Conservation (phyloP, 495 filamentous ascomycete genomes). For the Cercophora newfieldiana region DNA sequence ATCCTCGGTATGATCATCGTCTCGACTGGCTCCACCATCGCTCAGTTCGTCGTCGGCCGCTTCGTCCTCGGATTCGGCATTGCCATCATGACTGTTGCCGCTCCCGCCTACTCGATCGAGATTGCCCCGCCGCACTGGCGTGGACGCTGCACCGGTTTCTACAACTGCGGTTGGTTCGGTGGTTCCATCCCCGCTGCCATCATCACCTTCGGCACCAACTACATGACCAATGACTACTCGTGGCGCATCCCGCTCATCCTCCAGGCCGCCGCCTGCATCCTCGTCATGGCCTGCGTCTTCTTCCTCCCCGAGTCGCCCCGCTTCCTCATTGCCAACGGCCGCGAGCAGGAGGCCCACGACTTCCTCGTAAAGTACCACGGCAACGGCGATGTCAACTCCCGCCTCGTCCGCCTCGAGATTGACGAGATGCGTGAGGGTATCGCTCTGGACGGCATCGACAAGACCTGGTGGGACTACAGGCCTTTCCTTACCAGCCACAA, state of each 20-base stretch:
- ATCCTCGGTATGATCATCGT: constrained; percentile 51
- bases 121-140: constrained; percentile 53
- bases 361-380: constrained; percentile 62
- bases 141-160: constrained; percentile 49
- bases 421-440: constrained; percentile 63
- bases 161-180: constrained; percentile 55
- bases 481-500: constrained; percentile 45
- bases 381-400: constrained; percentile 52
- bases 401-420: constrained; percentile 55
- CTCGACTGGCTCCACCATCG: constrained; percentile 34
- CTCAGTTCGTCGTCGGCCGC: constrained; percentile 50
- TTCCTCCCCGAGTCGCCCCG: constrained; percentile 66
- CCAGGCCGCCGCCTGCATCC: constrained; percentile 44
- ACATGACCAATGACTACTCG: constrained; percentile 41
- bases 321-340: constrained; percentile 59
- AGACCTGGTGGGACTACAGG: constrained; percentile 49
- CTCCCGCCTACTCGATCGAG: constrained; percentile 50
- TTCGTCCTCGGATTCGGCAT: constrained; percentile 56
- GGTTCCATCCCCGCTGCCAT: constrained; percentile 51
- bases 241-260: constrained; percentile 51
- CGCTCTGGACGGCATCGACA: constrained; percentile 55
- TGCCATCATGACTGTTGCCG: constrained; percentile 50
- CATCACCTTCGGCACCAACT: constrained; percentile 45
- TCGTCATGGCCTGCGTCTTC: constrained; percentile 54
- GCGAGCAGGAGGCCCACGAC: constrained; percentile 50